Conservation (phyloP, 176 grass and related monocot species). For the Rhynchospora breviuscula region DNA sequence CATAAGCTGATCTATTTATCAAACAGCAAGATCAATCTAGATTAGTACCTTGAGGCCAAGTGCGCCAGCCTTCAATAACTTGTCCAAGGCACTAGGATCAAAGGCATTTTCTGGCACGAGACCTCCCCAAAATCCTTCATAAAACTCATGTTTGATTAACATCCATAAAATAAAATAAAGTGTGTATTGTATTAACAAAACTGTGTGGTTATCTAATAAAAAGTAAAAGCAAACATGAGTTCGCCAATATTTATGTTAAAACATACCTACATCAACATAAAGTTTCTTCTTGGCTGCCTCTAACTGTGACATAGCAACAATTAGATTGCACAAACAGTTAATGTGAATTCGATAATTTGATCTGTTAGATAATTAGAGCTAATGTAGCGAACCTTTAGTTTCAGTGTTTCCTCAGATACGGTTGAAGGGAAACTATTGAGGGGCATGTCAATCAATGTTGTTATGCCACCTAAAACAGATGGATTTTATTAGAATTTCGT, state of each 20-base stretch:
- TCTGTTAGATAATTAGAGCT: background rate
- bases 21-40: background rate
- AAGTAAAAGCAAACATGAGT: background rate
- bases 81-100: slow-evolving; percentile 54
- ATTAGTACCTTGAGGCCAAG: slow-evolving; percentile 77
- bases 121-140: slow-evolving; percentile 92
- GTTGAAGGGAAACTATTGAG: slow-evolving; percentile 91
- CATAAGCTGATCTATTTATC: background rate
- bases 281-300: slow-evolving; percentile 65
- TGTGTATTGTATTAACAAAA: background rate
- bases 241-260: slow-evolving; percentile 8
- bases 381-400: slow-evolving; percentile 59
- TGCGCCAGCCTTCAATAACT: slow-evolving; percentile 68
- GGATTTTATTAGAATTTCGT: background rate
- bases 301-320: slow-evolving; percentile 43
- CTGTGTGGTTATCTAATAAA: slow-evolving; percentile 9
- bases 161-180: background rate
- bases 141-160: background rate
- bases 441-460: slow-evolving; percentile 88
- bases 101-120: slow-evolving; percentile 96
- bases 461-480: slow-evolving; percentile 73
- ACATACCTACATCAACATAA: slow-evolving; percentile 86
- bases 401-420: slow-evolving; percentile 79
- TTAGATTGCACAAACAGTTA: background rate
- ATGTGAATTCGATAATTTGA: background rate